phyloP scores from a whole-genome alignment of 192 early-diverging fungal species.

The Podila epigama region DNA sequence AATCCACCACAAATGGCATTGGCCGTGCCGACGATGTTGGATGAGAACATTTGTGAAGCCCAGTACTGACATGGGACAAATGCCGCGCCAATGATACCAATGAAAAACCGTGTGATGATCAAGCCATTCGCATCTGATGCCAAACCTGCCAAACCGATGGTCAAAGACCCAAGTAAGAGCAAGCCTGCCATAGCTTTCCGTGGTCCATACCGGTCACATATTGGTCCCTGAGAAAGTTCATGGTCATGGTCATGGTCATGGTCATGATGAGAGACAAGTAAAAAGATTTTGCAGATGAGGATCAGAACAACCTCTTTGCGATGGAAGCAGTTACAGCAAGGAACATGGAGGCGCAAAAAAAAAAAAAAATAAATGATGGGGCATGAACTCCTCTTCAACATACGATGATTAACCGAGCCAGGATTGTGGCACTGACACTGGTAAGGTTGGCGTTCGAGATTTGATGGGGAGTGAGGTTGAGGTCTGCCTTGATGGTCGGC shows the following conservation, averaged over 20 bases:
- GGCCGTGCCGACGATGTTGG: conserved; percentile 66
- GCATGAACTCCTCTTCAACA: too few relatives aligned
- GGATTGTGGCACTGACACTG: conserved; percentile 63
- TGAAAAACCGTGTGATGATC: conserved; percentile 57
- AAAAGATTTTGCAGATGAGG: not conserved
- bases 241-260: conserved; percentile 24
- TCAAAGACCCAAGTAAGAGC: conserved; percentile 62
- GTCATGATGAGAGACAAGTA: conserved; percentile 16
- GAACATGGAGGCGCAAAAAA: too few relatives aligned
- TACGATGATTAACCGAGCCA: conserved; percentile 58
- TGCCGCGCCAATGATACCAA: conserved; percentile 68
- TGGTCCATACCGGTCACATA: conserved; percentile 56
- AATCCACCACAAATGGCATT: conserved; percentile 75
- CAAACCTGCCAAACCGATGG: conserved; percentile 56
- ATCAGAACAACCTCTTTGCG: too few relatives aligned
- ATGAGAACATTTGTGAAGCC: conserved; percentile 66
- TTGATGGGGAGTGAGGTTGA: conserved; percentile 55
- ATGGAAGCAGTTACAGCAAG: too few relatives aligned
- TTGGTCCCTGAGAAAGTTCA: conserved; percentile 49
- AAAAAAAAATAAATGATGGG: too few relatives aligned
- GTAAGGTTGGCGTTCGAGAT: conserved; percentile 55
- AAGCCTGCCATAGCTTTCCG: conserved; percentile 60
- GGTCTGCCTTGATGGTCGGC: conserved; percentile 59
- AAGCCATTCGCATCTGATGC: conserved; percentile 54
- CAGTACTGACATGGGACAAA: conserved; percentile 80